phyloP scores from a whole-genome alignment of 2,329 filamentous ascomycete genomes.

The Neocatenulostroma microsporum region DNA sequence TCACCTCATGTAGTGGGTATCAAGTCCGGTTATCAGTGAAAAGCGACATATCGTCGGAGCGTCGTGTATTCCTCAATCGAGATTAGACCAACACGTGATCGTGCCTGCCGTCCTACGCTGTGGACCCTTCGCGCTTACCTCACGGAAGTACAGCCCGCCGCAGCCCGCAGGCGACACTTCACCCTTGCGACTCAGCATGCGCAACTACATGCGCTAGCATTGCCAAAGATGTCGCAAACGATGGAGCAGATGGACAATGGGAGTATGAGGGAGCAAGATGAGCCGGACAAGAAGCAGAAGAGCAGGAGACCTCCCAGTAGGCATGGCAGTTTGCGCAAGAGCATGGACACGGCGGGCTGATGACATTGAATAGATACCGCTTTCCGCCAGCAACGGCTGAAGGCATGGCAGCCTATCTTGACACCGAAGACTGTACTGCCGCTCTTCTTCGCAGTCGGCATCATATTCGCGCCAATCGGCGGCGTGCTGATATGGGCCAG shows the following conservation, averaged over 20 bases:
- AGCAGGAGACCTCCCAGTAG: constrained; percentile 82
- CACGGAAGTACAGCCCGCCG: too few relatives aligned
- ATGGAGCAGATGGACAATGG: constrained; percentile 38
- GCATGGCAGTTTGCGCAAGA: constrained; percentile 3
- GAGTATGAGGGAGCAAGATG: constrained; percentile 34
- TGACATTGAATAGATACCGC: constrained; percentile 63
- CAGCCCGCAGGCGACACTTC: too few relatives aligned
- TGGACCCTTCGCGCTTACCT: too few relatives aligned
- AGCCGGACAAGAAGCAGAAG: constrained; percentile 66
- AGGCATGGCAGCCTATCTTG: constrained; percentile 97
- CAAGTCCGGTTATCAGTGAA: too few relatives aligned
- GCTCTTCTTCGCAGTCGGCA: constrained; percentile 80
- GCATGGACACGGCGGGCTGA: constrained; percentile 11
- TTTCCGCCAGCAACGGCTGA: constrained; percentile 91
- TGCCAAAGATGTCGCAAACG: constrained; percentile 37
- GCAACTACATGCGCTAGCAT: neutral
- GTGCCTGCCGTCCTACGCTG: too few relatives aligned
- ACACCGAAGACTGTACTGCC: constrained; percentile 90
- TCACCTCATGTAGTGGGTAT: too few relatives aligned
- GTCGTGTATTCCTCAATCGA: too few relatives aligned
- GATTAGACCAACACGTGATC: too few relatives aligned
- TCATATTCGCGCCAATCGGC: constrained; percentile 90
- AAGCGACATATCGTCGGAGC: too few relatives aligned
- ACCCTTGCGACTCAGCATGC: too few relatives aligned
- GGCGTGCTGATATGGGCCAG: constrained; percentile 81